Evolutionary conservation across 331 rosid species (phyloP), one percentile per base, ranked within the genome.

Genomic region (Stylosanthes scabra): DNA sequence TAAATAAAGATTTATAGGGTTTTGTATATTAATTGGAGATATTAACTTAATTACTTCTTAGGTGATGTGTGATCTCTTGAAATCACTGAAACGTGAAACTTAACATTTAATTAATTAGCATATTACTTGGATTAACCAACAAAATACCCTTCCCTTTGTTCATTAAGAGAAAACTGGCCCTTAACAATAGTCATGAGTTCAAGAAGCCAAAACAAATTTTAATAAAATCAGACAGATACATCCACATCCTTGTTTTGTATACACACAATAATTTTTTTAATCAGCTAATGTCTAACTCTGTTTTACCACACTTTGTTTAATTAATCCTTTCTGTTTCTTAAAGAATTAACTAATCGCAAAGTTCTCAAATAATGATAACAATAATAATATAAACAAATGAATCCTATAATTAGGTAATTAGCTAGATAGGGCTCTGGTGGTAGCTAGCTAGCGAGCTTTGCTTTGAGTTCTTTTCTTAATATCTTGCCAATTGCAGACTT

Each of bases 401-500:
- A 20, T 20, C 1, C 25, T 0, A 20, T 20, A 20, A 20, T 20
- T 20, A 20, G 25, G 25, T 20, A 20, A 20, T 20, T n/a, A n/a
- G n/a, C n/a, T 20, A 20, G 25, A 20, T 20, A 20, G 25, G 25
- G n/a, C n/a, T n/a, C 1, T 20, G 1, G 25, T 20, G 25, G 25
- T 0, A 1, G 55, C n/a, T 42, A 50, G 15, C 40, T 9, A 6
- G 78, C 86, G 0, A 87, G 84, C 78, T 75, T 85, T 62, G 88
- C 88, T 81, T 66, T 78, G 4, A 87, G 88, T 39, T 87, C 91
- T 72, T 77, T 87, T 68, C 91, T 82, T 66, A 83, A 66, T 37
- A 84, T 87, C 74, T 87, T 87, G 39, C 92, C 92, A 0, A 89
- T 1, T 0, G 86, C 74, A 64, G 92, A 87, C 75, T 78, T 85